These are phyloP conservation scores for Heritiera fomes DNA, from an alignment of 345 rosid genomes.

Conservation along the genomic window DNA sequence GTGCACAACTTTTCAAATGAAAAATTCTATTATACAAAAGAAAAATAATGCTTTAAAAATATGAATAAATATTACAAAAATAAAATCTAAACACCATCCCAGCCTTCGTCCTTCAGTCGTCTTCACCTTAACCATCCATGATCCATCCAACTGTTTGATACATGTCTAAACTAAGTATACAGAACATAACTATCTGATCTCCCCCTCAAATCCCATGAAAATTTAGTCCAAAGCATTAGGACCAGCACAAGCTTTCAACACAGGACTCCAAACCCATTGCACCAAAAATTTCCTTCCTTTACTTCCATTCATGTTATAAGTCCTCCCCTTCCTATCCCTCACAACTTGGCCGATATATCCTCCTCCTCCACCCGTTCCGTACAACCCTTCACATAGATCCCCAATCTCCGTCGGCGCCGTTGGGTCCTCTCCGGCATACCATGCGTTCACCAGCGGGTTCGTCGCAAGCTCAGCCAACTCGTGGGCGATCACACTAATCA, in stretches of 20 bases:
- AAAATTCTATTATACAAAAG: background rate
- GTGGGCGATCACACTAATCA: conserved; percentile 96
- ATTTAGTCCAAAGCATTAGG: conserved; percentile 67
- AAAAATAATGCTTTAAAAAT: conserved; percentile 1
- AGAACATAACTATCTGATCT: background rate
- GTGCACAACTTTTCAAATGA: background rate
- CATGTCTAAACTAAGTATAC: conserved; percentile 5
- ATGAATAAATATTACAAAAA: background rate
- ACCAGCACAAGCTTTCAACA: conserved; percentile 74
- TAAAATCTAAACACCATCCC: background rate
- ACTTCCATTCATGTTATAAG: conserved; percentile 74
- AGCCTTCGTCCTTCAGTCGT: background rate
- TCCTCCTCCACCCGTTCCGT: conserved; percentile 96
- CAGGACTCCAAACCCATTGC: conserved; percentile 95
- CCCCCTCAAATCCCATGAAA: background rate
- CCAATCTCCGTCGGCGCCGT: conserved; percentile 93
- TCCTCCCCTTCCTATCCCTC: conserved; percentile 59
- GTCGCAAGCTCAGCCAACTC: conserved; percentile 87
- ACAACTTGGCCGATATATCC: conserved; percentile 87
- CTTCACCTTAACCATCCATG: background rate
- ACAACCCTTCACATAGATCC: conserved; percentile 82
- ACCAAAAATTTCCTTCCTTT: conserved; percentile 73
- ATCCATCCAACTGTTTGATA: background rate
- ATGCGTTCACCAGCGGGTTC: conserved; percentile 87
- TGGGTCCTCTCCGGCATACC: conserved; percentile 99